Conservation (phyloP, 2,329 filamentous ascomycete genomes). For the Claviceps purpurea region DNA sequence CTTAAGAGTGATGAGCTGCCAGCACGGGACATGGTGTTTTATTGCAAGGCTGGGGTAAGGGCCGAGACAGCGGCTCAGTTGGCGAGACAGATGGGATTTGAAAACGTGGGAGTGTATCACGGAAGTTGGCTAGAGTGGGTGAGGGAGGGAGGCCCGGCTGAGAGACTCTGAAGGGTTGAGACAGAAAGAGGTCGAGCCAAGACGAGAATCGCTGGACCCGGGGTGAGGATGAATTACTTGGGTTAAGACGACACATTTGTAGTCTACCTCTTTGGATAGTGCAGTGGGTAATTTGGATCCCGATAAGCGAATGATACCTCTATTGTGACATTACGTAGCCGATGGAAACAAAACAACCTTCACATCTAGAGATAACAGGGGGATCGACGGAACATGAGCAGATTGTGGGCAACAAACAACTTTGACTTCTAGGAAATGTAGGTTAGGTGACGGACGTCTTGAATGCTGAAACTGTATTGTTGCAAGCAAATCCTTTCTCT, state of each 20-base stretch:
- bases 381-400: too few species aligned
- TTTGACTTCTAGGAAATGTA: not conserved
- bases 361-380: too few species aligned
- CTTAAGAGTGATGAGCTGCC: slow-evolving; percentile 66
- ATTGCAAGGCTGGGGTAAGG: slow-evolving; percentile 85
- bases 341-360: too few species aligned
- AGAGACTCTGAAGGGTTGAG: slow-evolving; percentile 13
- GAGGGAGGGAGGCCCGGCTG: slow-evolving; percentile 48
- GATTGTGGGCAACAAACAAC: not conserved
- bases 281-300: too few species aligned
- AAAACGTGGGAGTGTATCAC: slow-evolving; percentile 54
- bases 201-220: too few species aligned
- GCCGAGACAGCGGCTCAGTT: slow-evolving; percentile 64
- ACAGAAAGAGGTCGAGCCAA: too few species aligned
- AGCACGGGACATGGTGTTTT: slow-evolving; percentile 57
- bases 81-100: slow-evolving; percentile 65
- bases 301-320: too few species aligned
- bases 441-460: not conserved
- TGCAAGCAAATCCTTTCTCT: not conserved
- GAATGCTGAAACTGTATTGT: not conserved
- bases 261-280: too few species aligned
- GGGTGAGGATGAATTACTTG: not conserved
- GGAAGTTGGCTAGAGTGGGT: slow-evolving; percentile 79
- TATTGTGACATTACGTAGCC: too few species aligned
- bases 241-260: not conserved